Evolutionary conservation across 257 asterid species (phyloP).

Genomic region (Solanum ossicruentum): DNA sequence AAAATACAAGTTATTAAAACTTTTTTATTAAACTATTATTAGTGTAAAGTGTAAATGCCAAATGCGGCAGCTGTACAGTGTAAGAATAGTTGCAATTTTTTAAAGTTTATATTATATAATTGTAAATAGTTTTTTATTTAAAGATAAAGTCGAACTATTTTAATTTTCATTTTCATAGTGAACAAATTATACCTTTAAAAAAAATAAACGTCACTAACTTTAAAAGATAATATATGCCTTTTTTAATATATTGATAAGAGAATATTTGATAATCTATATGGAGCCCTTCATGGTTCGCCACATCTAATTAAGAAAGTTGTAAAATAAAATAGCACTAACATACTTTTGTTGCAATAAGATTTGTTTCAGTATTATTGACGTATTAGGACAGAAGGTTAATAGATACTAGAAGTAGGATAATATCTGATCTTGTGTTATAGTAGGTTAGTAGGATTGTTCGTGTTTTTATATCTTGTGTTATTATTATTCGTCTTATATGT

Average conservation of each 20-base stretch:
- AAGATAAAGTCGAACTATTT: not conserved
- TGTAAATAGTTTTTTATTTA: not conserved
- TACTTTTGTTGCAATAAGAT: not conserved
- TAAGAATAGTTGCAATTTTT: not conserved
- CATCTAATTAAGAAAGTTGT: not conserved
- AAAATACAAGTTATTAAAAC: too few relatives aligned
- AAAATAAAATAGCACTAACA: not conserved
- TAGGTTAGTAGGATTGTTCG: too few relatives aligned
- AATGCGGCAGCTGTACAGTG: not conserved
- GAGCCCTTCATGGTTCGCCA: constrained; percentile 1
- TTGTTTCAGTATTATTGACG: not conserved
- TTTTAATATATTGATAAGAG: not conserved
- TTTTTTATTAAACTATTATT: too few relatives aligned
- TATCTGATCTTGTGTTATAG: too few relatives aligned
- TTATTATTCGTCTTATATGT: too few relatives aligned
- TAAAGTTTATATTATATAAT: not conserved
- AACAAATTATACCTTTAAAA: not conserved
- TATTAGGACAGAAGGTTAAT: too few relatives aligned
- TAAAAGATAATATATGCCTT: not conserved
- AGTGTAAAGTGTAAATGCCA: not conserved
- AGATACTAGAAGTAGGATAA: too few relatives aligned
- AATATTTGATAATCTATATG: not conserved
- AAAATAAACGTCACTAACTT: not conserved
- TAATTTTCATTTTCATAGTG: not conserved
- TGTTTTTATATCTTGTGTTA: too few relatives aligned